These are phyloP conservation scores for Yarrowia sp. DNA, from an alignment of 805 yeast species.

Conservation along the genomic window DNA sequence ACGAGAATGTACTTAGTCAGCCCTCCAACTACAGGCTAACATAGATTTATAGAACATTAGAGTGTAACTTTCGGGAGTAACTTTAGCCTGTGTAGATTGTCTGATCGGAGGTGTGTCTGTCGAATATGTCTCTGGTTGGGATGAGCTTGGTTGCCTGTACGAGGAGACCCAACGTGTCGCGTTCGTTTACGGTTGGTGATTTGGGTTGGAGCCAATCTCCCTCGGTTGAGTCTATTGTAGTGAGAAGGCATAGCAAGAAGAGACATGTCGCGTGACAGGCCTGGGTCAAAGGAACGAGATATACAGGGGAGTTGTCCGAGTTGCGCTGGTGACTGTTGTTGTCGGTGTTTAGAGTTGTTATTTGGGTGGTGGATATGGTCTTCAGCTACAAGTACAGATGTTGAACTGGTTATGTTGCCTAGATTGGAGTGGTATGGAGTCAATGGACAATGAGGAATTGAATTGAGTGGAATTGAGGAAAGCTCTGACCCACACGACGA, in stretches of 20 bases:
- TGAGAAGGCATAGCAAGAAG: not conserved
- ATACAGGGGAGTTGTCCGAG: too few relatives aligned
- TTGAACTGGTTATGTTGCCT: too few relatives aligned
- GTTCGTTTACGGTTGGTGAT: conserved; percentile 28
- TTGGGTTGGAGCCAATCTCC: conserved; percentile 17
- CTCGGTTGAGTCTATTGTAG: not conserved
- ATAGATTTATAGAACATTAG: conserved; percentile 30
- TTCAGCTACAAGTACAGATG: too few relatives aligned
- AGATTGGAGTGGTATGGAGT: too few relatives aligned
- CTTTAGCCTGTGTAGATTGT: not conserved
- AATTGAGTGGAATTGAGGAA: too few relatives aligned
- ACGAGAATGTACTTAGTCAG: not conserved
- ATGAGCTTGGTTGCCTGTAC: not conserved
- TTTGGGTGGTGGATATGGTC: too few relatives aligned
- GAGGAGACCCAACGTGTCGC: conserved; percentile 4
- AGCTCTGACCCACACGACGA: too few relatives aligned
- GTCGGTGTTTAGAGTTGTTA: too few relatives aligned
- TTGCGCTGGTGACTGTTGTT: too few relatives aligned
- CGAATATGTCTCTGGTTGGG: not conserved
- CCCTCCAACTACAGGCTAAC: conserved; percentile 5
- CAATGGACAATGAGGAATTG: too few relatives aligned
- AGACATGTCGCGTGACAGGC: not conserved
- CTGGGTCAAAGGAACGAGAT: not conserved
- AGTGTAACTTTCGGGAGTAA: conserved; percentile 4
- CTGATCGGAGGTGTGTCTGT: not conserved